Base-by-base conservation (phyloP, 139 green algal genomes). In the Coelastrella sp. region DNA sequence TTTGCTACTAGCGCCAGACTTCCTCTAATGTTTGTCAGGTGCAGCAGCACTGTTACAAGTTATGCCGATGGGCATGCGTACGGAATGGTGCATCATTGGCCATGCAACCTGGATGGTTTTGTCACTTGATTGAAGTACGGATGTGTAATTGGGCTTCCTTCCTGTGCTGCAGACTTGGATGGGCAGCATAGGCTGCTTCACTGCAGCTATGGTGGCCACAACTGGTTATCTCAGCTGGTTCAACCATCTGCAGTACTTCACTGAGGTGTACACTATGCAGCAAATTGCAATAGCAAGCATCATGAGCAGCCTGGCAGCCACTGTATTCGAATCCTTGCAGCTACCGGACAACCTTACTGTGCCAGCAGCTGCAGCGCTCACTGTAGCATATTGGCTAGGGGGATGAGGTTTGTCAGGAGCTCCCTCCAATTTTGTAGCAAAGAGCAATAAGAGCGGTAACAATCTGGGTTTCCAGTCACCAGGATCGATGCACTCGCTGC, bases 111-210 rank as follows among this genome's bases (percentile, higher is more conserved):
- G n/a, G n/a, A n/a, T n/a, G n/a, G n/a, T n/a, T n/a, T n/a, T n/a
- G n/a, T n/a, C n/a, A n/a, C n/a, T n/a, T n/a, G n/a, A n/a, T n/a
- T n/a, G n/a, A n/a, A n/a, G n/a, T n/a, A n/a, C n/a, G n/a, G n/a
- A n/a, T n/a, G n/a, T n/a, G n/a, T n/a, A n/a, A n/a, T n/a, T 57
- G 13, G 48, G 13, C 59, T 67, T 30, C 59, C 59, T 67, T 40
- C 7, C n/a, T 74, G 66, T 35, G 50, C 15, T 79, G 71, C 71
- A 79, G 73, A 81, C 50, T 32, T 81, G 73, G 73, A 38, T 53
- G 6, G 73, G 73, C 48, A 81, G 73, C 50, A 32, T 53, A 15
- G 40, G 50, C 27, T 81, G 73, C 48, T 48, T 48, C 40, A 41
- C 19, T 34, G 73, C 32, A 23, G 73, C 73, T 7, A 48, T 34